These are phyloP conservation scores for Metschnikowia matae DNA, from an alignment of 805 yeast genomes.

Conservation along the genomic window DNA sequence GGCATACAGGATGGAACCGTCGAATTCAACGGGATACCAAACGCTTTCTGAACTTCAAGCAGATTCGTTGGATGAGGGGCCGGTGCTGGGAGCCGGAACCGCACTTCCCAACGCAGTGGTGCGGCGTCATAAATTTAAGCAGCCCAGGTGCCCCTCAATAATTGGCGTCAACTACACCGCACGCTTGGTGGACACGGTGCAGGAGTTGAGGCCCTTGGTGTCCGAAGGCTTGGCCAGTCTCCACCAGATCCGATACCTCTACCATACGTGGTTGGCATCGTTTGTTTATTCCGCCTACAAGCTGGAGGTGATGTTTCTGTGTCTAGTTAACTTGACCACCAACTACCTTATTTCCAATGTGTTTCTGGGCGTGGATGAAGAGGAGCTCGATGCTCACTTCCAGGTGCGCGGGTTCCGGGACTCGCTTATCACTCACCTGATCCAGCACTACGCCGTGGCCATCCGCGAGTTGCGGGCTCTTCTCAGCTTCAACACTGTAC, in stretches of 20 bases:
- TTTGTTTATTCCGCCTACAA: constrained; percentile 24
- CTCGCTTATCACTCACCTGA: constrained; percentile 28
- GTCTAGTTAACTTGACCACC: constrained; percentile 36
- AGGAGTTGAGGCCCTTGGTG: constrained; percentile 17
- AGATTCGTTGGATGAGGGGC: neutral
- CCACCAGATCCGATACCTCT: constrained; percentile 26
- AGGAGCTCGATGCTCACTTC: constrained; percentile 7
- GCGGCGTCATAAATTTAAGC: constrained; percentile 1
- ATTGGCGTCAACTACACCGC: constrained; percentile 2
- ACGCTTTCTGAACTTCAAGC: neutral
- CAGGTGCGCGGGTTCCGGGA: constrained; percentile 20
- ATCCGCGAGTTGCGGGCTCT: constrained; percentile 30
- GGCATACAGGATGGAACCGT: neutral
- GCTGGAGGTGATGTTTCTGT: constrained; percentile 30
- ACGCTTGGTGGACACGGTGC: constrained; percentile 4
- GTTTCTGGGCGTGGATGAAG: constrained; percentile 16
- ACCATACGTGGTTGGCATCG: constrained; percentile 31
- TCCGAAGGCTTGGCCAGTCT: constrained; percentile 26
- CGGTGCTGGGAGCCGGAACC: neutral
- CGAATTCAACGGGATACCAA: neutral
- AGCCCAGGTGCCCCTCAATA: neutral
- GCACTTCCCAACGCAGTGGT: constrained; percentile 12
- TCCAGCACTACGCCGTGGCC: constrained; percentile 34
- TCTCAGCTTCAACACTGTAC: constrained; percentile 27
- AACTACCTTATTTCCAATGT: constrained; percentile 34